phyloP scores from a whole-genome alignment of 805 yeast genomes.

The Candida suzukii region DNA sequence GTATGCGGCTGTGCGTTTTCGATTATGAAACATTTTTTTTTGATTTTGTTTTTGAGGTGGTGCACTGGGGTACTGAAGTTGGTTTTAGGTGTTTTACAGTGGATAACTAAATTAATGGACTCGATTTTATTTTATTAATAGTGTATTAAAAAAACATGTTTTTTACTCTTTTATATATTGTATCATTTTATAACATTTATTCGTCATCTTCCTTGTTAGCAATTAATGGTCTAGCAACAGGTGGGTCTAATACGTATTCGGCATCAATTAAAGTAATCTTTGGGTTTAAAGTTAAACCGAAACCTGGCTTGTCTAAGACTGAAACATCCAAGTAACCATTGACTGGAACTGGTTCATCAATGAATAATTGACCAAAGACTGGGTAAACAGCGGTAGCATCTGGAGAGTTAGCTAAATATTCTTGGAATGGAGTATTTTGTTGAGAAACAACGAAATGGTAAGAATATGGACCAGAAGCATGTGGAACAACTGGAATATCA shows the following conservation, averaged over 20 bases:
- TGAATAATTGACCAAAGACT: slow-evolving; percentile 39
- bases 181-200: background rate
- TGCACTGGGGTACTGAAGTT: too few species aligned
- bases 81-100: too few species aligned
- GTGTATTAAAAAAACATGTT: too few species aligned
- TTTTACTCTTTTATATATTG: too few species aligned
- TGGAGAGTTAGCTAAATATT: slow-evolving; percentile 43
- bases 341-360: slow-evolving; percentile 40
- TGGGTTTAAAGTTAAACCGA: slow-evolving; percentile 41
- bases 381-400: slow-evolving; percentile 30
- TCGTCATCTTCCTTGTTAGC: slow-evolving; percentile 4
- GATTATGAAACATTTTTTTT: too few species aligned
- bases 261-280: slow-evolving; percentile 33
- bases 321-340: slow-evolving; percentile 34
- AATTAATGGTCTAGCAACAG: slow-evolving; percentile 31
- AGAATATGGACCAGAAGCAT: slow-evolving; percentile 47
- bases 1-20: too few species aligned
- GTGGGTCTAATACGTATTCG: slow-evolving; percentile 29
- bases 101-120: too few species aligned
- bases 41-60: too few species aligned
- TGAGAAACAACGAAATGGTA: slow-evolving; percentile 44
- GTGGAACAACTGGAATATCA: slow-evolving; percentile 47
- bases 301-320: slow-evolving; percentile 40
- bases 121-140: too few species aligned
- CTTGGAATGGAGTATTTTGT: slow-evolving; percentile 45